Evolutionary conservation across 2,329 filamentous ascomycete genomes (phyloP).

Genomic region (Ophiostoma ulmi): DNA sequence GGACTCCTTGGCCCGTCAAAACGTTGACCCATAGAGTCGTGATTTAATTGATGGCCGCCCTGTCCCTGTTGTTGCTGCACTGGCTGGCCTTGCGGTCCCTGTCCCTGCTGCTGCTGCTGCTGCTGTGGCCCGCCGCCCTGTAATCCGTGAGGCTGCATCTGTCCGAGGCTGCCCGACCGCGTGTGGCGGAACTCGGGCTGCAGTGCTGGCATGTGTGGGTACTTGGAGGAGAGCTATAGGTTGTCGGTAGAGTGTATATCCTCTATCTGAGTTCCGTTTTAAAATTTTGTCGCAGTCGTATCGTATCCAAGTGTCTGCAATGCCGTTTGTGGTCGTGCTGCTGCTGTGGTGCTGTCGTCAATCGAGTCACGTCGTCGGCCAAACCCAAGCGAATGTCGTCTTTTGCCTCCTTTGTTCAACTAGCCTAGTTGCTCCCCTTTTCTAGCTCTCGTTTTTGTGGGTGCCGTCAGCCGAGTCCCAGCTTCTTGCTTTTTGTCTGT

Average conservation of each 20-base stretch:
- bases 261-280: not conserved
- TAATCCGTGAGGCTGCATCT: constrained; percentile 13
- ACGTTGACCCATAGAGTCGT: constrained; percentile 35
- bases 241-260: not conserved
- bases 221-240: not conserved
- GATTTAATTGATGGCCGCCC: not conserved
- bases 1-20: constrained; percentile 60
- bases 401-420: not conserved
- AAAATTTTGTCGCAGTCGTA: not conserved
- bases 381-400: not conserved
- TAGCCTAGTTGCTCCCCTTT: not conserved
- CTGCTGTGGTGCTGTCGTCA: not conserved
- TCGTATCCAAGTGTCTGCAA: not conserved
- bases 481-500: not conserved
- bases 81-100: not conserved
- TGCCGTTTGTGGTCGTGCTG: not conserved
- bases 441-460: constrained; percentile 1
- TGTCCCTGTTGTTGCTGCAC: not conserved
- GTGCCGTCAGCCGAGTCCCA: not conserved
- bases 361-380: constrained; percentile 8
- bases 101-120: not conserved
- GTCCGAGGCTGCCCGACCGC: constrained; percentile 21
- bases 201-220: constrained; percentile 1
- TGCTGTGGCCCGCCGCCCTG: constrained; percentile 13
- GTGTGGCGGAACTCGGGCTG: constrained; percentile 21